Base-by-base conservation (phyloP, 2,329 filamentous ascomycete genomes). In the Periconia sp. region DNA sequence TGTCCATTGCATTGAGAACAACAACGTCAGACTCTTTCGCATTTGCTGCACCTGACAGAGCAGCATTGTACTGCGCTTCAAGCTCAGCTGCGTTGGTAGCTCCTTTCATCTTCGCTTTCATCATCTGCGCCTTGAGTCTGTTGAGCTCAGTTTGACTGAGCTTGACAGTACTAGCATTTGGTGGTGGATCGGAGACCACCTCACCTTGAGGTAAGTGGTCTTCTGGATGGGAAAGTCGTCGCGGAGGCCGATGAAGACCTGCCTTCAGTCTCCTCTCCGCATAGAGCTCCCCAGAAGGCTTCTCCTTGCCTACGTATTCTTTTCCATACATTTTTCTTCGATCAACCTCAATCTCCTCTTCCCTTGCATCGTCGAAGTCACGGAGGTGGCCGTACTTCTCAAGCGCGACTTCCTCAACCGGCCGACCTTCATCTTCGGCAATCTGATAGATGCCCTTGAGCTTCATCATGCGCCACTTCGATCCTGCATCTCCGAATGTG, bases 381-480 rank as follows among this genome's bases (percentile, higher is more conserved):
- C 85, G 81, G 12, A 99, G 65, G 53, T 83, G 84, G 2, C 92
- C 92, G 62, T 88, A 96, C 10, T 89, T 81, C 56, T 96, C 88
- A 25, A 88, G 59, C 0, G 92, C 94, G 35, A 97, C 77, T 1
- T 95, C 89, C 5, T 97, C 92, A 0, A 95, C 78, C 0, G 82
- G 60, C n/a, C 79, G 79, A 0, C 85, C 85, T 1, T 77, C 85
- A 57, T 94, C 86, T 55, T 95, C 80, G 0, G 91, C 89, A 40
- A 86, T 81, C 18, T 83, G 81, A 68, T 95, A 96, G 2, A 96
- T 89, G 9, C 85, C 87, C 54, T 88, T 91, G 22, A 99, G 81
- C 69, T 92, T 96, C 5, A 87, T 95, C 92, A 99, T 96, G 36
- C 95, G 86, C 94, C 95, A 99, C 58, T 90, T 83, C 11, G 92